Percentiles rank a stretch among this genome's conserved stretches.
These are phyloP conservation scores for Agrostemma githago DNA, from an alignment of 148 eudicot species.

Conservation along the genomic window DNA sequence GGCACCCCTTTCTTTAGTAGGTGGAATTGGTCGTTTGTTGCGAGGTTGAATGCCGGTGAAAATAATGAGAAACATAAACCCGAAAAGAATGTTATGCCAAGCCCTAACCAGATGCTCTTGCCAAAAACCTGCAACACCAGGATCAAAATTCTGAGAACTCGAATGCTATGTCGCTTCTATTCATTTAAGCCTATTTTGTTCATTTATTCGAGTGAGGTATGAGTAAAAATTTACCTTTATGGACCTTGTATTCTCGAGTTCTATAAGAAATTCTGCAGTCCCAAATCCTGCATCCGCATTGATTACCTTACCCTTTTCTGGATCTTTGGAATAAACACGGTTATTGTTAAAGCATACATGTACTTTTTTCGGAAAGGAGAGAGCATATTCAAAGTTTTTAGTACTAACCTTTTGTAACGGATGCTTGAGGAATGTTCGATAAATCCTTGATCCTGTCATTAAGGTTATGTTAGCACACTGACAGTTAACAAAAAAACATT, in stretches of 20 bases:
- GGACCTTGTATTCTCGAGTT: constrained; percentile 66
- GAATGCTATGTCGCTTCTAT: background rate
- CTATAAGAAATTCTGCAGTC: constrained; percentile 68
- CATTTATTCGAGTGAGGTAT: too few relatives aligned
- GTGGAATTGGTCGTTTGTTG: constrained; percentile 81
- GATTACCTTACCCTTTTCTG: constrained; percentile 40
- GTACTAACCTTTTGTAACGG: constrained; percentile 27
- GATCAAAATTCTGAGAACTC: background rate
- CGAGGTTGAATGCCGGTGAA: constrained; percentile 77
- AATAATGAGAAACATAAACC: constrained; percentile 72
- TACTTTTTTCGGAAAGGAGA: background rate
- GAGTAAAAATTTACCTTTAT: constrained; percentile 49
- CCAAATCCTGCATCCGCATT: constrained; percentile 51
- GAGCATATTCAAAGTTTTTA: background rate
- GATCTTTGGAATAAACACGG: constrained; percentile 20
- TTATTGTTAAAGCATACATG: background rate
- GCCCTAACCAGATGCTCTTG: constrained; percentile 54
- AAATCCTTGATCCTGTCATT: constrained; percentile 30
- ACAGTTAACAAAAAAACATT: background rate
- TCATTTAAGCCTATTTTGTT: too few relatives aligned
- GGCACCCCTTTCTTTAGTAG: constrained; percentile 60
- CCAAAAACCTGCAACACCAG: constrained; percentile 49
- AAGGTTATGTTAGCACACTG: constrained; percentile 4
- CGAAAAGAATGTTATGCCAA: constrained; percentile 59
- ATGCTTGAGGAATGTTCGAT: constrained; percentile 19